A percentile compares a stretch with the other conserved stretches of the same genome.
Evolutionary conservation across 495 filamentous ascomycete genomes (phyloP).

Genomic region (Penicillium antarcticum): DNA sequence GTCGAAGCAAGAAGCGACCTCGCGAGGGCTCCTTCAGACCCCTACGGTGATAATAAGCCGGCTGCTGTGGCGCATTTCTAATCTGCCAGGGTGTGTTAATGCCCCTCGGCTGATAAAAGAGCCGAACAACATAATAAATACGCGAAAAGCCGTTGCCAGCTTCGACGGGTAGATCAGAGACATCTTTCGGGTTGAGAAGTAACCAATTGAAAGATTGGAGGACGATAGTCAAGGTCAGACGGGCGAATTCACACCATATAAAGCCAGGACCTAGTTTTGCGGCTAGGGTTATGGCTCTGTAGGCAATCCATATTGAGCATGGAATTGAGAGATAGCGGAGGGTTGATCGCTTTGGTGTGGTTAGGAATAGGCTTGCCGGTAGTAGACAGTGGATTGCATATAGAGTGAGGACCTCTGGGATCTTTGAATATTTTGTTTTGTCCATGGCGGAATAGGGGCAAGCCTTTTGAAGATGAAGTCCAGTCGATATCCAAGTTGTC

Average conservation of each 20-base stretch:
- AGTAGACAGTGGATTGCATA: constrained; percentile 11
- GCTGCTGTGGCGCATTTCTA: constrained; percentile 18
- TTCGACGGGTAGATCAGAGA: constrained; percentile 4
- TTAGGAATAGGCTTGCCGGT: constrained; percentile 9
- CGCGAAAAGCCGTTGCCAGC: background rate
- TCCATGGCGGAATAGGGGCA: too few species aligned
- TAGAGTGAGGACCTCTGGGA: constrained; percentile 6
- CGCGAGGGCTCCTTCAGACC: constrained; percentile 5
- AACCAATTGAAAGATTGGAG: constrained; percentile 17
- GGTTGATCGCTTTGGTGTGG: constrained; percentile 15
- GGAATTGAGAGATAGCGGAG: constrained; percentile 16
- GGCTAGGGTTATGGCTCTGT: constrained; percentile 8
- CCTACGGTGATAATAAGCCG: constrained; percentile 13
- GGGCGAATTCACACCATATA: constrained; percentile 19
- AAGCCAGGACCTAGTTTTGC: constrained; percentile 12
- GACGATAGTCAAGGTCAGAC: constrained; percentile 13
- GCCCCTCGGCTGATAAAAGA: constrained; percentile 17
- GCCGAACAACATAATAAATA: constrained; percentile 4
- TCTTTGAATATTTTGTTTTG: background rate
- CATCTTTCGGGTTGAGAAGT: constrained; percentile 16
- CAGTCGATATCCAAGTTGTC: too few species aligned
- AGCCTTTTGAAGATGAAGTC: too few species aligned
- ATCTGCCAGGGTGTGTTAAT: constrained; percentile 21
- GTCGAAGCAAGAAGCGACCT: constrained; percentile 16
- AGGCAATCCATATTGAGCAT: constrained; percentile 6